These are phyloP conservation scores for Phylloporus sp. DNA, from an alignment of 768 basidiomycete genomes.

Conservation along the genomic window DNA sequence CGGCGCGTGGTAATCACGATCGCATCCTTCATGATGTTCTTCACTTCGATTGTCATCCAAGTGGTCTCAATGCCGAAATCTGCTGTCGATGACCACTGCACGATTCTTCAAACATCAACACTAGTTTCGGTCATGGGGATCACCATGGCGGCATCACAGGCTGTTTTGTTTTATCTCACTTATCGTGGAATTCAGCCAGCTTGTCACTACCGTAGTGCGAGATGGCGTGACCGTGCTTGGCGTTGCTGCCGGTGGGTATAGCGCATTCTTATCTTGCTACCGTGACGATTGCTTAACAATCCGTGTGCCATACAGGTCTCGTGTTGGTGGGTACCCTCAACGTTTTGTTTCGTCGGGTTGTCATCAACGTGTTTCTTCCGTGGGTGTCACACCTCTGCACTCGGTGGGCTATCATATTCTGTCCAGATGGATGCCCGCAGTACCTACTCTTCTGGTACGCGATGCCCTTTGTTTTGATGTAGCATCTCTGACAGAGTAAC, in stretches of 20 bases:
- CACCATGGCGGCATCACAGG: constrained; percentile 8
- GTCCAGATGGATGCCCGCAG: constrained; percentile 11
- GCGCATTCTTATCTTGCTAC: too few relatives aligned
- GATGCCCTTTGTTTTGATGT: neutral
- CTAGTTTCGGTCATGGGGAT: neutral
- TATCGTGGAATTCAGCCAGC: constrained; percentile 12
- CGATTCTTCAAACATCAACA: neutral
- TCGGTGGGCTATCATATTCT: too few relatives aligned
- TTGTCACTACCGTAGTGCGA: constrained; percentile 9
- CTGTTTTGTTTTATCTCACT: constrained; percentile 11
- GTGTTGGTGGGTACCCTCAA: neutral
- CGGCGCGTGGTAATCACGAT: neutral
- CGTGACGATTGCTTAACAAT: neutral
- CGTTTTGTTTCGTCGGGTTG: neutral
- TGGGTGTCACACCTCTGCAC: too few relatives aligned
- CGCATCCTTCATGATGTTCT: constrained; percentile 1
- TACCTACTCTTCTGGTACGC: constrained; percentile 15
- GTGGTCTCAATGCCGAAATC: neutral
- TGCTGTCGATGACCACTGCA: constrained; percentile 11
- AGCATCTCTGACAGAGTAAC: neutral
- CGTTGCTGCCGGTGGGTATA: constrained; percentile 8
- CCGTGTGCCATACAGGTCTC: neutral
- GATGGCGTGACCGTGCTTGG: constrained; percentile 15
- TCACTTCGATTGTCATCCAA: neutral
- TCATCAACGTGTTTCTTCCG: constrained; percentile 17